phyloP scores from a whole-genome alignment of 1,139 yeast species.

The Debaryomyces nepalensis region DNA sequence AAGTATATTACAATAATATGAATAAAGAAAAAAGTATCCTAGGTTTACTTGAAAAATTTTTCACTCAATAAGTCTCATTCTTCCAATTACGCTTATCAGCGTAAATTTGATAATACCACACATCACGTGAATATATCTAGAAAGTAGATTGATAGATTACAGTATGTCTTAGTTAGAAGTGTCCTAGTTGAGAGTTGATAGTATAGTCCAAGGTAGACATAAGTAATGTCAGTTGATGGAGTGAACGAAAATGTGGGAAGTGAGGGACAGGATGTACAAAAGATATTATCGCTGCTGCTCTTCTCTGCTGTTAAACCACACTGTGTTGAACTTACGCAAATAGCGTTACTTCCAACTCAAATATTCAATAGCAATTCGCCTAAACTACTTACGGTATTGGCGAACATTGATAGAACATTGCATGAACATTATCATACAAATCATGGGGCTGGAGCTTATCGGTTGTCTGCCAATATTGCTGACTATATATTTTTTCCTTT shows the following conservation, averaged over 20 bases:
- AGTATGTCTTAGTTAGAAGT: neutral
- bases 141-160: neutral
- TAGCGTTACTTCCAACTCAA: slow-evolving; percentile 22
- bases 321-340: slow-evolving; percentile 38
- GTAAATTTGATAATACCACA: neutral
- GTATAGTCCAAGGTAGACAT: neutral
- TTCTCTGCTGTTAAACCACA: slow-evolving; percentile 37
- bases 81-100: neutral
- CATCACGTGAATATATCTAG: neutral
- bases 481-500: slow-evolving; percentile 50
- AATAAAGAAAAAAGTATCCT: neutral
- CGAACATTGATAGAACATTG: slow-evolving; percentile 17
- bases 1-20: neutral
- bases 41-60: neutral
- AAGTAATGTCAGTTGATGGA: slow-evolving; percentile 7
- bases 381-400: slow-evolving; percentile 18
- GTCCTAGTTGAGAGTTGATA: neutral
- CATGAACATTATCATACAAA: slow-evolving; percentile 22
- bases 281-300: slow-evolving; percentile 32
- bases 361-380: slow-evolving; percentile 20
- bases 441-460: slow-evolving; percentile 22
- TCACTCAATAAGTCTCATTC: neutral
- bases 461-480: slow-evolving; percentile 38
- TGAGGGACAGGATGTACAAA: slow-evolving; percentile 7
- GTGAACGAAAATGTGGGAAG: slow-evolving; percentile 1